Conservation (phyloP, 192 early-diverging fungal species). For the Gaertneriomyces sp. region DNA sequence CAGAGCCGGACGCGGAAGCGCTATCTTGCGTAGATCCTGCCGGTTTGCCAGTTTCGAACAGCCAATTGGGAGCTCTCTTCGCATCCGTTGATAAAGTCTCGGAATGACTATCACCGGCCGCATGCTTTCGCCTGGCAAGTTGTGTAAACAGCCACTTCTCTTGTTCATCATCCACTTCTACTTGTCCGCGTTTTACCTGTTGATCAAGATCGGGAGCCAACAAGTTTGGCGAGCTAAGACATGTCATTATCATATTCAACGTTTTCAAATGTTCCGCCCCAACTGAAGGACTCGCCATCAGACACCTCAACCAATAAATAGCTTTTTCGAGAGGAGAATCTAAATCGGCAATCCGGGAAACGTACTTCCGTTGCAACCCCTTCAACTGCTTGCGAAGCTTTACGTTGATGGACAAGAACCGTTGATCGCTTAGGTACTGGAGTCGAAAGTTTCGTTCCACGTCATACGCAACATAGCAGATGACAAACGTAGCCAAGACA, state of each 20-base stretch:
- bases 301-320: conserved; percentile 38
- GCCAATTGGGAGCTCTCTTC: conserved; percentile 9
- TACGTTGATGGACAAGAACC: conserved; percentile 41
- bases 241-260: conserved; percentile 46
- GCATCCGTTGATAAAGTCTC: conserved; percentile 12
- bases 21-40: not conserved
- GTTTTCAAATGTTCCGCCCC: conserved; percentile 37
- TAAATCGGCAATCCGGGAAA: conserved; percentile 46
- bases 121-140: conserved; percentile 31
- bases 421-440: conserved; percentile 47
- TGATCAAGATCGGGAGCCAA: conserved; percentile 52
- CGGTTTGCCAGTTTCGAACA: conserved; percentile 4
- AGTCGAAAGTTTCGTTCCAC: conserved; percentile 40
- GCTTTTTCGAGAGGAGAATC: conserved; percentile 57
- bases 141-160: conserved; percentile 58
- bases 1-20: not conserved
- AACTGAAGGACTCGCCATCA: conserved; percentile 40
- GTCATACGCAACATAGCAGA: conserved; percentile 44
- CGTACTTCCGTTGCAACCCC: conserved; percentile 38
- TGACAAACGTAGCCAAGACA: conserved; percentile 35
- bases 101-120: conserved; percentile 10
- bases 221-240: conserved; percentile 45
- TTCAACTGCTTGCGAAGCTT: conserved; percentile 50
- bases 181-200: conserved; percentile 47
- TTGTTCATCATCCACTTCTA: conserved; percentile 52